Conservation (phyloP, 2,329 filamentous ascomycete genomes). For the Sporothrix brasiliensis region DNA sequence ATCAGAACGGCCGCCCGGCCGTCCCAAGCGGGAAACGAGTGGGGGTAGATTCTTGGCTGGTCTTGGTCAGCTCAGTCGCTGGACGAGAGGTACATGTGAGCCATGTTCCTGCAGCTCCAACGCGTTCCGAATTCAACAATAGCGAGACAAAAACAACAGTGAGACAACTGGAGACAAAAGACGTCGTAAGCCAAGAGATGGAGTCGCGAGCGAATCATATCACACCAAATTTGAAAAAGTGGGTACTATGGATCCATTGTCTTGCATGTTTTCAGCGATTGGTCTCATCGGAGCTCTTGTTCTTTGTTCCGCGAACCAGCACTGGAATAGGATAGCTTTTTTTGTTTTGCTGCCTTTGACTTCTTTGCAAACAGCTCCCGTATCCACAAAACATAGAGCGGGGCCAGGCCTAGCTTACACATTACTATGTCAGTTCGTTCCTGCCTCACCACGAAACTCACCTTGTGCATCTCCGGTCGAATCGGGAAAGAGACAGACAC, state of each 20-base stretch:
- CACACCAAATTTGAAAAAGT: not conserved
- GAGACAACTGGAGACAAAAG: constrained; percentile 25
- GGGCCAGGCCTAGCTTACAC: not conserved
- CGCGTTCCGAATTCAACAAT: not conserved
- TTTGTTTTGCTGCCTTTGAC: not conserved
- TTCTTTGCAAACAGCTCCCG: not conserved
- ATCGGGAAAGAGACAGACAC: not conserved
- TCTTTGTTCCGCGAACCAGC: constrained; percentile 6
- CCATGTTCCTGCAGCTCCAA: not conserved
- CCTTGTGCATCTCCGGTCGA: not conserved
- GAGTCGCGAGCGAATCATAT: constrained; percentile 18
- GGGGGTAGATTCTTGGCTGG: not conserved
- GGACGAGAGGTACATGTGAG: not conserved
- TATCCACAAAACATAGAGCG: not conserved
- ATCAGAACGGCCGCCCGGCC: not conserved
- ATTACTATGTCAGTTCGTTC: not conserved
- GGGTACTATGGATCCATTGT: not conserved
- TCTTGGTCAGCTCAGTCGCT: not conserved
- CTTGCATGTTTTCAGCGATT: constrained; percentile 20
- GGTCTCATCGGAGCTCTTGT: not conserved
- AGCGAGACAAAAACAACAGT: not conserved
- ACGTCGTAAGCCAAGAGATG: constrained; percentile 19
- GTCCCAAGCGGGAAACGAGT: not conserved
- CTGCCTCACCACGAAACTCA: not conserved
- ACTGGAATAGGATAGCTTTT: not conserved